Evolutionary conservation across 441 rosid genomes (phyloP), one percentile per base, ranked within the genome.

Genomic region (Euphorbia celastroides): DNA sequence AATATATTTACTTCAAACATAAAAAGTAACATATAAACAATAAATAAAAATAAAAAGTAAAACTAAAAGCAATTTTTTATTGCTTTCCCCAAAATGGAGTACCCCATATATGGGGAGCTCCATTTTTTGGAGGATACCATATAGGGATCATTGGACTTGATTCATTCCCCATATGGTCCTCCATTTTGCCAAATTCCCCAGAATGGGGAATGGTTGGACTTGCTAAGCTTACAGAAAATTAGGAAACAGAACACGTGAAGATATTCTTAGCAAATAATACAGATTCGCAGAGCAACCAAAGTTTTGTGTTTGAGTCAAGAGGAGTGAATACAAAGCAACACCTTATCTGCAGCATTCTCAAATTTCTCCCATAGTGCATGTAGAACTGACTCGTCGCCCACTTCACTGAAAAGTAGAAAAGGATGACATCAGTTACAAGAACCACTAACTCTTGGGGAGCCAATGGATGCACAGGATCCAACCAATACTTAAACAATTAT

Each of bases 301-400:
- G 12, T 30, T 22, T 44, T 66, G 19, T 23, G 63, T n/a, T 48
- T 13, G 56, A 11, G 26, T 38, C 44, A 22, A 26, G 27, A 3
- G 52, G 57, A 46, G 60, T 5, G 65, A 25, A 59, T 56, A 38
- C 36, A 44, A 44, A 13, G 26, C 26, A 58, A 57, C 80, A 83
- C 88, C 90, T 86, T 82, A 66, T 86, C 79, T 36, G 16, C 38
- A 36, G 79, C 76, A 63, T 67, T 75, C 65, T 86, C 83, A 60
- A 74, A 79, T 74, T 83, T 84, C 77, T 72, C 81, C 95, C 95
- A 88, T 57, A 86, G 74, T n/a, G 83, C 69, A 67, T 70, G 82
- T 67, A 88, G 74, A 75, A 83, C 72, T 59, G 79, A 87, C 75
- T 86, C 92, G 61, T 84, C 84, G 26, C 89, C 90, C 30, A 56